Evolutionary conservation across 306 rosid genomes (phyloP), one percentile per base, ranked within the genome.

Genomic region (Vigna trinervia): DNA sequence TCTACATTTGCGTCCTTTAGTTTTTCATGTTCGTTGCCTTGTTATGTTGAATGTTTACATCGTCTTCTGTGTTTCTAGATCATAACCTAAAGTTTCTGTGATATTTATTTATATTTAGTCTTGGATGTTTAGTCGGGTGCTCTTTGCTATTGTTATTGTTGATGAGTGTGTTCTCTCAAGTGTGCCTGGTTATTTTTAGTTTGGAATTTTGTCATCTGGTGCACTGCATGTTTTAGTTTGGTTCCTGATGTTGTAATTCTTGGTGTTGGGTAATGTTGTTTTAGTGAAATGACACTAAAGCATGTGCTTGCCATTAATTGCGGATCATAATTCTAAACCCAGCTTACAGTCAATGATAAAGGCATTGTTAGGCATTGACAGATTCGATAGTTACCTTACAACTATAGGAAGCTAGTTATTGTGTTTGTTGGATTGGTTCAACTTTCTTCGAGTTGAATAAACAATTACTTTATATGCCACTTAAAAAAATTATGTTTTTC

Each of bases 1-100:
- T 57, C 61, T 56, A 19, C 26, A 13, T 82, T 43, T 54, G 19
- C 45, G 57, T 70, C 43, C 51, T 62, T 43, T 82, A 20, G 23
- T 67, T 48, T 26, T 75, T 12, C 34, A 8, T 12, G 28, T 26
- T 28, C 13, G 71, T 59, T 1, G 3, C 3, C 38, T 58, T 23
- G 36, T 58, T 58, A 11, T 23, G 12, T 59, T 28, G 5, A 61
- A 61, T 61, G 45, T 13, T 60, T 30, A n/a, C 19, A 14, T 12
- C 19, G 11, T 13, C 32, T 58, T 34, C 32, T 12, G 20, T 66
- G n/a, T 7, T 38, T 6, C 43, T 38, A 1, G 10, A 39, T 39
- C 3, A 8, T 39, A 8, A 39, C 11, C 45, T 39, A 39, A 39
- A 7, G 39, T 28, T 59, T 38, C 64, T 34, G 20, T 46, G 51